Evolutionary conservation across 116 monocot species (phyloP), one percentile per base, ranked within the genome.

Genomic region (Iris pallida): DNA sequence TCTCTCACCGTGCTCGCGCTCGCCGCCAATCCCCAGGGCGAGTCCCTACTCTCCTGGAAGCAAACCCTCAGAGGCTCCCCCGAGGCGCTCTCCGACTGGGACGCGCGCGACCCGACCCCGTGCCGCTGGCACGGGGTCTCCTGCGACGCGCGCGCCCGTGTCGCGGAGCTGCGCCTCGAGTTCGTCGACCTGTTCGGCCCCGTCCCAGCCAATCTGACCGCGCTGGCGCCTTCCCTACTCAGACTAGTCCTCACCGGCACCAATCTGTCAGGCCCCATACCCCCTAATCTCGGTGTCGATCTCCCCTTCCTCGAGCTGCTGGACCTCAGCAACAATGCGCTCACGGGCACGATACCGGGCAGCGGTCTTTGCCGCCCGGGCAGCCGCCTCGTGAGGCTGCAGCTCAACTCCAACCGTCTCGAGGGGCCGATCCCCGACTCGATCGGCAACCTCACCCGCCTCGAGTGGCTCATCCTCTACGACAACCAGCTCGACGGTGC

Each of bases 401-500:
- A 59, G 11, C 73, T 94, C 61, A 87, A 85, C 54, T 81, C 94
- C 0, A 94, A 94, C 65, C 47, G 56, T 8, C 80, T 90, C 3
- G 87, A 79, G 16, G 94, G 94, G 0, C 8, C 79, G 7, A 88
- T 90, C 40, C 90, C 90, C 6, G 81, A 66, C 8, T 20, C 72
- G 17, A 69, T 95, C 20, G 91, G 88, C 6, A 80, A 91, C 42
- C 73, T 86, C 45, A 62, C 78, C 4, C 12, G 57, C 0, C 82
- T 95, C 55, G 59, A 48, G 16, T 68, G 52, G 71, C 73, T 91
- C 5, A 62, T 82, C 16, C 3, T 95, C 58, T 90, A 80, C 75
- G 91, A 95, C 77, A 95, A 95, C 72, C 91, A 91, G 73, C 83
- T 91, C 46, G 72, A 73, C 45, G 95, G 91, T 1, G 49, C 20